Evolutionary conservation across 2,329 filamentous ascomycete species (phyloP).

Genomic region (Orbilia javanica): DNA sequence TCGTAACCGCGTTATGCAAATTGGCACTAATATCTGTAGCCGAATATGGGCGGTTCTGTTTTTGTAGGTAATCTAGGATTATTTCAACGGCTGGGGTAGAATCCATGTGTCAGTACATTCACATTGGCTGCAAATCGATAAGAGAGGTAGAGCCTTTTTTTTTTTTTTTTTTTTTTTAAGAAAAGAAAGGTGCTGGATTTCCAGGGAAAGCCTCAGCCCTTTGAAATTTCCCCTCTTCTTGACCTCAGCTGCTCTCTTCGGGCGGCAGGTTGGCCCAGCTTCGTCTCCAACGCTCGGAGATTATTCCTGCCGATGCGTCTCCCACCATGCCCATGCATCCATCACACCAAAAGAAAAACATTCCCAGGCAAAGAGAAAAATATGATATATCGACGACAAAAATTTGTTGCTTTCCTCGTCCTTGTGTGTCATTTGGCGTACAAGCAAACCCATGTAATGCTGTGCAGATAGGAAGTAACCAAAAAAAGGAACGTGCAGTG

Average conservation of each 20-base stretch:
- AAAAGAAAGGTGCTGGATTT: constrained; percentile 21
- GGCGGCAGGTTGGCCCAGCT: constrained; percentile 25
- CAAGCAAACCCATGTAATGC: constrained; percentile 55
- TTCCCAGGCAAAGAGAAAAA: constrained; percentile 34
- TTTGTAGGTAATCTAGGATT: constrained; percentile 64
- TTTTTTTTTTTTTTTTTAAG: not conserved
- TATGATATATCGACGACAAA: constrained; percentile 53
- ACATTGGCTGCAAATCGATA: not conserved
- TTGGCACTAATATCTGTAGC: constrained; percentile 73
- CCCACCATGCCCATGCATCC: constrained; percentile 45
- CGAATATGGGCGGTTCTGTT: constrained; percentile 66
- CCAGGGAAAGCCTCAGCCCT: constrained; percentile 45
- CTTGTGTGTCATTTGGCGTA: constrained; percentile 56
- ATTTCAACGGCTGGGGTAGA: constrained; percentile 62
- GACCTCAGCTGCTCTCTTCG: constrained; percentile 41
- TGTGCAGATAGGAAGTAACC: constrained; percentile 55
- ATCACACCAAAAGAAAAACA: constrained; percentile 38
- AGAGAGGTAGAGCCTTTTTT: constrained; percentile 21
- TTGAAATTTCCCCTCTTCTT: constrained; percentile 33
- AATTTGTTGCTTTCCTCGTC: constrained; percentile 35
- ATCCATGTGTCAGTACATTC: constrained; percentile 26
- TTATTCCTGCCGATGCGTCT: constrained; percentile 54
- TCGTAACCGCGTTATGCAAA: constrained; percentile 73
- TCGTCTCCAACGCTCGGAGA: constrained; percentile 59
- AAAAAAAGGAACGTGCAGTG: constrained; percentile 58